A percentile compares a stretch with the other conserved stretches of the same genome.
Conservation (phyloP, 768 basidiomycete species). For the Leccinum obscurum region DNA sequence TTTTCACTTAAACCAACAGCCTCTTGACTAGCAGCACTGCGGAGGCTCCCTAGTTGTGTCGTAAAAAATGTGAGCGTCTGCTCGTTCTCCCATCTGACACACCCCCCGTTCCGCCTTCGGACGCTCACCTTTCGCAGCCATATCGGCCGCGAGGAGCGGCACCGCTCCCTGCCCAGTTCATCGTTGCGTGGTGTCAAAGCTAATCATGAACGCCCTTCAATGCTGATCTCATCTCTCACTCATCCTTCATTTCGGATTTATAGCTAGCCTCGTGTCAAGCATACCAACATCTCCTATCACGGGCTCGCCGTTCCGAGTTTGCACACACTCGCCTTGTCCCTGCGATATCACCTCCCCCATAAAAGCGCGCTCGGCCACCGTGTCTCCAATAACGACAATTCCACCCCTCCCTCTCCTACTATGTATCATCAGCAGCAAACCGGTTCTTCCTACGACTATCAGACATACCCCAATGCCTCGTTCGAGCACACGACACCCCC, state of each 20-base stretch:
- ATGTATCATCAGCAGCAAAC: conserved; percentile 53
- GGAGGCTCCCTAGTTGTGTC: conserved; percentile 2
- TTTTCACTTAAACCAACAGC: conserved; percentile 19
- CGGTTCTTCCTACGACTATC: conserved; percentile 51
- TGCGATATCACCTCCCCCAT: conserved; percentile 30
- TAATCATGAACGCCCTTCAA: conserved; percentile 36
- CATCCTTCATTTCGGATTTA: conserved; percentile 38
- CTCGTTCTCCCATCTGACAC: conserved; percentile 3
- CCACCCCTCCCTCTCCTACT: conserved; percentile 50
- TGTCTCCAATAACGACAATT: conserved; percentile 14
- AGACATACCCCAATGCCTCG: conserved; percentile 38
- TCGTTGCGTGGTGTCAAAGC: conserved; percentile 28
- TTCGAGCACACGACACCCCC: conserved; percentile 27
- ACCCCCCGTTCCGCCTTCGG: neutral
- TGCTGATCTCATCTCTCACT: conserved; percentile 37
- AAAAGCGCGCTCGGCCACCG: conserved; percentile 29
- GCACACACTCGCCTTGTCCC: conserved; percentile 25
- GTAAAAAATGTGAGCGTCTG: conserved; percentile 25
- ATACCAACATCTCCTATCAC: conserved; percentile 31
- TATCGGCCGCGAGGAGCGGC: conserved; percentile 29
- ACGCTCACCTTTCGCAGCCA: conserved; percentile 15
- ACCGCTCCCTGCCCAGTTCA: conserved; percentile 27
- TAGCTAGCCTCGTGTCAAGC: conserved; percentile 36
- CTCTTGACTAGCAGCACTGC: conserved; percentile 9
- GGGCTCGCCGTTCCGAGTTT: conserved; percentile 31